Percentiles rank a stretch among this genome's conserved stretches.
Evolutionary conservation across 2,329 filamentous ascomycete genomes (phyloP).

Genomic region (Proliferodiscus dingleyae): DNA sequence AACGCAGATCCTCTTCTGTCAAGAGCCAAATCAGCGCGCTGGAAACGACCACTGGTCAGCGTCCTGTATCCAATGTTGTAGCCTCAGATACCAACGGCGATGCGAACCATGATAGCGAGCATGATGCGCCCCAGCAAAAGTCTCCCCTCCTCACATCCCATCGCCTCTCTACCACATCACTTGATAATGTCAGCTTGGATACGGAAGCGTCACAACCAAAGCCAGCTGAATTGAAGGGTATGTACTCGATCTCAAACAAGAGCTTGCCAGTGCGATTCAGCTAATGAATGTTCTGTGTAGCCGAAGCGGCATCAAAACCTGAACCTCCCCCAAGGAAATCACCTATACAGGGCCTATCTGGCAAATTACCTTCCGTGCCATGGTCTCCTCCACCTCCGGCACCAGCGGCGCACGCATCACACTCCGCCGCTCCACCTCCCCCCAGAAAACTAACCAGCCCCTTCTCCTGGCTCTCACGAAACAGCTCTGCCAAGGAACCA

Average conservation of each 20-base stretch:
- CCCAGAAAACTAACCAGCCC: constrained; percentile 76
- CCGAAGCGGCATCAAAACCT: constrained; percentile 27
- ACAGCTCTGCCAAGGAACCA: constrained; percentile 51
- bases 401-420: constrained; percentile 15
- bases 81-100: constrained; percentile 27
- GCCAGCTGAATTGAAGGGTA: constrained; percentile 15
- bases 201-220: constrained; percentile 36
- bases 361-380: constrained; percentile 65
- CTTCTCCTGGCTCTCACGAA: constrained; percentile 80
- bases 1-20: constrained; percentile 35
- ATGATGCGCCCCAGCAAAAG: constrained; percentile 34
- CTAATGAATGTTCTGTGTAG: constrained; percentile 19
- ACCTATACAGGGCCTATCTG: constrained; percentile 64
- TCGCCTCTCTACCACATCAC: constrained; percentile 50
- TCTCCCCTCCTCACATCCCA: constrained; percentile 44
- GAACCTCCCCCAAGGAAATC: constrained; percentile 31
- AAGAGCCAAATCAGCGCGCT: constrained; percentile 23
- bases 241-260: neutral
- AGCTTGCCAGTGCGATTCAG: neutral
- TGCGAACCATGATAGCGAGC: constrained; percentile 23
- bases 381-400: constrained; percentile 56
- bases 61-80: constrained; percentile 19
- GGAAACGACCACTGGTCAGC: constrained; percentile 27
- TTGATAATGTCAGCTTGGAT: constrained; percentile 63
- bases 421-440: constrained; percentile 31